Evolutionary conservation across 2,329 filamentous ascomycete genomes (phyloP).

Genomic region (Grosmannia clavigera): DNA sequence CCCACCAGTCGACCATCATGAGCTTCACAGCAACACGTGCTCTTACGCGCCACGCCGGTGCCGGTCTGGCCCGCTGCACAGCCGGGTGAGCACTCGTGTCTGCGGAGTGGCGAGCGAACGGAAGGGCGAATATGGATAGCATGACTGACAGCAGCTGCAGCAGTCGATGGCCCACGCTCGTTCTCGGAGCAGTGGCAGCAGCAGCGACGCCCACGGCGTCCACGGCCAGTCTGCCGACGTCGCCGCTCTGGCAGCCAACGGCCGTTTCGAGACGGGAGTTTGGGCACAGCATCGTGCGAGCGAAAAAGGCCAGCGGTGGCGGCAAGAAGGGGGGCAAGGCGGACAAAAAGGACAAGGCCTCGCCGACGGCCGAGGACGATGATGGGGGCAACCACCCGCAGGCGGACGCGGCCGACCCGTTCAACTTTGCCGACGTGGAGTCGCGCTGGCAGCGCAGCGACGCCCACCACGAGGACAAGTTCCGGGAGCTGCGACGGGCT

Average conservation of each 20-base stretch:
- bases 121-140: no score
- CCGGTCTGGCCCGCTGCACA: constrained; percentile 1
- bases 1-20: constrained; percentile 2
- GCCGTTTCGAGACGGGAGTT: constrained; percentile 2
- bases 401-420: constrained; percentile 8
- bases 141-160: no score
- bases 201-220: no score
- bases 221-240: no score
- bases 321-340: neutral
- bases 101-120: no score
- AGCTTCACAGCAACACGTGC: constrained; percentile 4
- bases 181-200: neutral
- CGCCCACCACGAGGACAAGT: constrained; percentile 10
- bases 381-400: constrained; percentile 4
- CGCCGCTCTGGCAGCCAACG: no score
- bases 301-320: constrained; percentile 5
- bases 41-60: constrained; percentile 5
- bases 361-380: neutral
- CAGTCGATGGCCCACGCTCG: neutral
- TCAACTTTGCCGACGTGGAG: constrained; percentile 13
- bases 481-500: constrained; percentile 11
- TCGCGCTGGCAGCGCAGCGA: constrained; percentile 12
- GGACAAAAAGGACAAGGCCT: constrained; percentile 1
- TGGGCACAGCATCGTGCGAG: constrained; percentile 4
- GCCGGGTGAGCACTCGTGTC: constrained; percentile 1